Evolutionary conservation across 1,284 basidiomycete genomes (phyloP).

Genomic region (Puccinia coronata): DNA sequence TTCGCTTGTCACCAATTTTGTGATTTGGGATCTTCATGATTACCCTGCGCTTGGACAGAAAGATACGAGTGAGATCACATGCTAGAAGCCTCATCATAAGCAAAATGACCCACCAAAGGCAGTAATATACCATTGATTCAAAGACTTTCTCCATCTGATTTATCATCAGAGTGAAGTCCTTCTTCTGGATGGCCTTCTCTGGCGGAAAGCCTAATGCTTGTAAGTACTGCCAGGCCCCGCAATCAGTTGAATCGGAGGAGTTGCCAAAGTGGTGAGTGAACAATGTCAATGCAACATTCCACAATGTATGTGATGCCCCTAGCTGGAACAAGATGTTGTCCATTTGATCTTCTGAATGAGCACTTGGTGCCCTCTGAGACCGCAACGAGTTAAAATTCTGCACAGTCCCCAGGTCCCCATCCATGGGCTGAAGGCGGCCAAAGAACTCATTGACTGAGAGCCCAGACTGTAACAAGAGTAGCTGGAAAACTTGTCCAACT

Average conservation of each 20-base stretch:
- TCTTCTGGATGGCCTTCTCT: no score
- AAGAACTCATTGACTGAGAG: background rate
- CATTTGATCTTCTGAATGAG: background rate
- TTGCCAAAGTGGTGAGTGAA: background rate
- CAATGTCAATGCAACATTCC: background rate
- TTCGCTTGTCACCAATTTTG: no score
- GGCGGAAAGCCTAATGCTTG: no score
- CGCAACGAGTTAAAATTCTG: background rate
- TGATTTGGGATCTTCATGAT: no score
- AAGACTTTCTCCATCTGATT: no score
- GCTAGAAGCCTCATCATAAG: no score
- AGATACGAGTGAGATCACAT: no score
- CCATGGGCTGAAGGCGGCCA: background rate
- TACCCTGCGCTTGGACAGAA: no score
- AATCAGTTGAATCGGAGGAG: background rate
- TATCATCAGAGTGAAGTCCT: no score
- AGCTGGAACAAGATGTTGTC: background rate
- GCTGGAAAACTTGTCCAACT: background rate
- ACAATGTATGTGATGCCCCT: background rate
- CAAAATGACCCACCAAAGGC: no score
- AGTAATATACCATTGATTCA: background rate
- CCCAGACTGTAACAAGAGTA: background rate
- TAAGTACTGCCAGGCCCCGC: no score
- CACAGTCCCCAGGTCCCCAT: background rate
- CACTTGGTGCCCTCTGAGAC: background rate